phyloP scores from a whole-genome alignment of 2,329 filamentous ascomycete genomes.

The Trichoderma sp. region DNA sequence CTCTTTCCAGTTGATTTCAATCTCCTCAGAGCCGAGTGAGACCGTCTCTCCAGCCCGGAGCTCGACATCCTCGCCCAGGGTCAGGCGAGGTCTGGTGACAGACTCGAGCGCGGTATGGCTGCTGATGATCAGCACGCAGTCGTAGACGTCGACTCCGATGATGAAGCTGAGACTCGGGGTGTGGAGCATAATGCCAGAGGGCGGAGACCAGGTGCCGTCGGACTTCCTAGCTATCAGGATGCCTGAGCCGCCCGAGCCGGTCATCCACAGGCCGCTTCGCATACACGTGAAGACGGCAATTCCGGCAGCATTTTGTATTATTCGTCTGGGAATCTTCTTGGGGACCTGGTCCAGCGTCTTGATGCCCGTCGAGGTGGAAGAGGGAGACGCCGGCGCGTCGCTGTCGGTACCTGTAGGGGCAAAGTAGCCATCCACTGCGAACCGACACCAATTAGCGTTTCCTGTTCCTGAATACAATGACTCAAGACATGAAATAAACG shows the following conservation, averaged over 20 bases:
- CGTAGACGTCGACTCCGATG: constrained; percentile 91
- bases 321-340: constrained; percentile 82
- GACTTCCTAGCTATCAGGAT: constrained; percentile 81
- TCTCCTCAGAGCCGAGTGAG: constrained; percentile 53
- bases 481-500: background rate
- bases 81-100: constrained; percentile 77
- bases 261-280: constrained; percentile 89
- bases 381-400: constrained; percentile 36
- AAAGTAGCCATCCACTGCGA: constrained; percentile 58
- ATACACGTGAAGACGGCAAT: constrained; percentile 95
- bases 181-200: constrained; percentile 87
- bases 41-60: constrained; percentile 75
- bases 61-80: constrained; percentile 78
- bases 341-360: constrained; percentile 56
- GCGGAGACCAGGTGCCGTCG: constrained; percentile 88
- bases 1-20: constrained; percentile 54
- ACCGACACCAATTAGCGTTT: background rate
- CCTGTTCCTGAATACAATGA: background rate
- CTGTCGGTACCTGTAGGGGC: constrained; percentile 37
- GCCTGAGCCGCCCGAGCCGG: constrained; percentile 86
- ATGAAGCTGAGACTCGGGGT: constrained; percentile 87
- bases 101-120: constrained; percentile 79
- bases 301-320: constrained; percentile 86
- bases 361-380: constrained; percentile 40
- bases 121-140: constrained; percentile 92